Base-by-base conservation (phyloP, 345 rosid genomes). In the Melaleuca quinquenervia region DNA sequence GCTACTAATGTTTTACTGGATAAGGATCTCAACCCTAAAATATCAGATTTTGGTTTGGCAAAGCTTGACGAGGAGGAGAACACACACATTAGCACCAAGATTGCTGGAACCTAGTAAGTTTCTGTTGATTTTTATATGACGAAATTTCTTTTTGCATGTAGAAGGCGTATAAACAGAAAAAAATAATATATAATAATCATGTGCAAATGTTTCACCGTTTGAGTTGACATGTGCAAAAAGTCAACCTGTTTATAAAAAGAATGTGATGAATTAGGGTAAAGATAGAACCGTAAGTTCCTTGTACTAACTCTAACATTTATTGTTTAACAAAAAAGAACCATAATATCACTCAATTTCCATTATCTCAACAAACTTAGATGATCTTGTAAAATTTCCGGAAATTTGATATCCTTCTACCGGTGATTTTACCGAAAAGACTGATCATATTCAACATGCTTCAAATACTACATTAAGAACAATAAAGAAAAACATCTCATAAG, bases 31-130 rank as follows among this genome's bases (percentile, higher is more conserved):
- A 87, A 83, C 45, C 53, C 92, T 14, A 91, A 88, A 55, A 91
- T 91, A 53, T 91, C 92, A 5, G 90, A 91, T 83, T 91, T 89
- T 56, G 92, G 92, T 41, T 85, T 91, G 87, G 92, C 92, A 18
- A 91, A 88, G 50, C 91, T 91, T 16, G 82, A 70, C 24, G 89
- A 88, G 64, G 92, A 89, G 5, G 89, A 91, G 32, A 87, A 89
- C 44, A 88, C 87, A 6, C 92, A 91, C 41, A 91, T 91, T 78
- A 91, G 88, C 89, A 91, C 91, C 8, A 52, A 85, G 36, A 82
- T 91, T 54, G 89, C 91, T 3, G 91, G 91, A 85, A 89, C 92
- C 41, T 82, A 82, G 92, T 89, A 83, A 88, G 89, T 51, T 48
- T 56, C 16, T 0, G 1, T 56, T 56, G 64, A 11, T 56, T 56